Percentiles rank a stretch among this genome's conserved stretches.
Conservation (phyloP, 352 stramenopile species). For the Phytophthora tentaculata region DNA sequence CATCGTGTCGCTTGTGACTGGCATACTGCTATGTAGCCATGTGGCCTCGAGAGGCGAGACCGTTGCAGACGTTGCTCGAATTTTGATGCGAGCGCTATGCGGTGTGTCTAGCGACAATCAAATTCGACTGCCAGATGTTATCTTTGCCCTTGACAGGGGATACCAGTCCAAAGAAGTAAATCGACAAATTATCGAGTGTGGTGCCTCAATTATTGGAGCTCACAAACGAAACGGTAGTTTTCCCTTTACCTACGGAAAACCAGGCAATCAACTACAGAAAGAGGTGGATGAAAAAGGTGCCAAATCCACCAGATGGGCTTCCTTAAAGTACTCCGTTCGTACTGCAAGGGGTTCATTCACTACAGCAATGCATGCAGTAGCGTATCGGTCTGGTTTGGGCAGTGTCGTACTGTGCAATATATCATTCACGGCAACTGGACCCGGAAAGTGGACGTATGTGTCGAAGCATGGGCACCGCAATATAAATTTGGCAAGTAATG, state of each 20-base stretch:
- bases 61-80: not conserved
- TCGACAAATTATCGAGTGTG: not conserved
- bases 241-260: not conserved
- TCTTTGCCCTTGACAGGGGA: not conserved
- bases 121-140: not conserved
- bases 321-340: too few relatives aligned
- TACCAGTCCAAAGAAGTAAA: not conserved
- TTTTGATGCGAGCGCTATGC: not conserved
- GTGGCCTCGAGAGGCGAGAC: not conserved
- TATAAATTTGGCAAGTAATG: too few relatives aligned
- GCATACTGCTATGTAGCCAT: not conserved
- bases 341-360: too few relatives aligned
- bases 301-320: not conserved
- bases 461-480: too few relatives aligned
- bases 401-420: slow-evolving; percentile 8
- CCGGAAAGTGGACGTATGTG: not conserved
- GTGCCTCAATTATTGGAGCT: not conserved
- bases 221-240: not conserved
- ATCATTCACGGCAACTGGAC: not conserved
- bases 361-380: too few relatives aligned
- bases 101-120: not conserved
- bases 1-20: not conserved
- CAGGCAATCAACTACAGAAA: not conserved
- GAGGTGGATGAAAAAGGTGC: not conserved
- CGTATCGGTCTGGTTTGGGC: not conserved